Evolutionary conservation across 1,284 basidiomycete species (phyloP).

Genomic region (Salmacisia buchloeana): DNA sequence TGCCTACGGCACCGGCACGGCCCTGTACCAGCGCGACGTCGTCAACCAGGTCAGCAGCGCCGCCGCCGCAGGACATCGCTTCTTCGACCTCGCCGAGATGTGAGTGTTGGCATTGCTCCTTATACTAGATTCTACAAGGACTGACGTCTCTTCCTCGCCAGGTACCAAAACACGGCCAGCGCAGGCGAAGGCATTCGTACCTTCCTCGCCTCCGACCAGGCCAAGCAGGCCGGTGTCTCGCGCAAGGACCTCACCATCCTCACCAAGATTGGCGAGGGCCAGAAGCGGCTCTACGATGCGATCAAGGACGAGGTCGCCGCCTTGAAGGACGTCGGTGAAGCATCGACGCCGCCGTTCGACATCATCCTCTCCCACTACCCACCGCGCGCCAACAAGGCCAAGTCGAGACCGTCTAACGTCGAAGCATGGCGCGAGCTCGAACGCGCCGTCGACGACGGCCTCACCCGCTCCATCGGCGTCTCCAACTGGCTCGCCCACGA

Average conservation of each 20-base stretch:
- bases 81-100: conserved; percentile 8
- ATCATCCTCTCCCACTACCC: conserved; percentile 6
- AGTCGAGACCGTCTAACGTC: neutral
- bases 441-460: conserved; percentile 44
- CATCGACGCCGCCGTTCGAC: neutral
- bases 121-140: neutral
- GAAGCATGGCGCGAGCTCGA: conserved; percentile 33
- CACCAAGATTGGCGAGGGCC: conserved; percentile 2
- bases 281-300: neutral
- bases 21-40: neutral
- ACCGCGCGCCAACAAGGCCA: neutral
- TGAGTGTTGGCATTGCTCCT: neutral
- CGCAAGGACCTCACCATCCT: conserved; percentile 1
- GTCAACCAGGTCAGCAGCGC: neutral
- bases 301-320: neutral
- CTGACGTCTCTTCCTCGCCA: neutral
- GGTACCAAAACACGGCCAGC: neutral
- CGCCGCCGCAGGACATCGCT: neutral
- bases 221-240: too few relatives aligned
- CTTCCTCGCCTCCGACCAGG: neutral
- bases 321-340: neutral
- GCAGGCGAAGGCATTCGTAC: neutral
- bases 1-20: conserved; percentile 2
- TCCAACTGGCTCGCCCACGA: conserved; percentile 23
- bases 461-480: conserved; percentile 60